phyloP scores from a whole-genome alignment of 1,139 yeast species.

The Suhomyces yuchorum region DNA sequence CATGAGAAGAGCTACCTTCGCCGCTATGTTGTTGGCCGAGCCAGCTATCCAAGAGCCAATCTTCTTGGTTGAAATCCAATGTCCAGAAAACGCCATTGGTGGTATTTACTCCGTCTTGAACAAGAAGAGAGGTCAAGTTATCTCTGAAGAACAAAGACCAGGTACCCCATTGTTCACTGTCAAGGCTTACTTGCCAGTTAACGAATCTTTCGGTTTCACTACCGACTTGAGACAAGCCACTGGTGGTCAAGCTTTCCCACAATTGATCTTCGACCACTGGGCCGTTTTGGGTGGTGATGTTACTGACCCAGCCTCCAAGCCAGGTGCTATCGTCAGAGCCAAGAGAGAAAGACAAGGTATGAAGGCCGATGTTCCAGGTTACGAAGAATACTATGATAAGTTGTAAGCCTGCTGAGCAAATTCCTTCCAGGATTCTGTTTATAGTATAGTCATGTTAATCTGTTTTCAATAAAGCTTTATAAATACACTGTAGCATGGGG shows the following conservation, averaged over 20 bases:
- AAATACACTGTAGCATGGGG: conserved; percentile 2
- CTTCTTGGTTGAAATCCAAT: conserved; percentile 98
- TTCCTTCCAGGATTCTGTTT: conserved; percentile 10
- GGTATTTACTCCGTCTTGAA: conserved; percentile 99
- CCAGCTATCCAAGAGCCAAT: conserved; percentile 99
- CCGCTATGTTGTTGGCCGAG: conserved; percentile 96
- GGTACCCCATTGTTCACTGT: conserved; percentile 99
- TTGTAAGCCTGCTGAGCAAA: conserved; percentile 55
- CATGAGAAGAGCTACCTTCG: conserved; percentile 99
- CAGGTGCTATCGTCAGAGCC: conserved; percentile 87
- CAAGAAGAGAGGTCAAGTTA: conserved; percentile 99
- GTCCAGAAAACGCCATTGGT: conserved; percentile 99
- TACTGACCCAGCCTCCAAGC: conserved; percentile 87
- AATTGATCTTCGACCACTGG: conserved; percentile 99
- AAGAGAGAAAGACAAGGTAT: conserved; percentile 97
- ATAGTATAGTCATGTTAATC: conserved; percentile 15
- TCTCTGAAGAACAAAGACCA: conserved; percentile 99
- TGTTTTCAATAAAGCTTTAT: conserved; percentile 8
- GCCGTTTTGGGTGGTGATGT: conserved; percentile 88
- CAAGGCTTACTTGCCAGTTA: conserved; percentile 99
- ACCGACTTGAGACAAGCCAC: conserved; percentile 99
- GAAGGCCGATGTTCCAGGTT: conserved; percentile 97
- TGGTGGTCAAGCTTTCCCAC: conserved; percentile 99
- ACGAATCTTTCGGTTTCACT: conserved; percentile 99
- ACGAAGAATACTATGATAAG: conserved; percentile 99